A percentile compares a stretch with the other conserved stretches of the same genome.
phyloP scores from a whole-genome alignment of 257 asterid genomes.

The Nicotiana undulata region DNA sequence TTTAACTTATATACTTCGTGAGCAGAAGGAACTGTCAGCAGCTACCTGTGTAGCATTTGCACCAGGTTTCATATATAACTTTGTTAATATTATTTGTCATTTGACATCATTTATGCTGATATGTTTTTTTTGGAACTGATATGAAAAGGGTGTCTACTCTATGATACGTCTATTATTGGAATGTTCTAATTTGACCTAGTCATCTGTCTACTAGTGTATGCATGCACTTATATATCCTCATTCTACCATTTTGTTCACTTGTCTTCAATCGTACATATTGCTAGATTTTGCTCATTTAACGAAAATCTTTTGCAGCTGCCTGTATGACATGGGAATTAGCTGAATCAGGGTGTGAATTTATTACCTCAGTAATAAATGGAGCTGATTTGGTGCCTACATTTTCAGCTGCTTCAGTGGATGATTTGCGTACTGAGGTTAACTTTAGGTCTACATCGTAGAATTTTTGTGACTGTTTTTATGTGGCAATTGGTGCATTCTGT shows the following conservation, averaged over 20 bases:
- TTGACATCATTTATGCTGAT: background rate
- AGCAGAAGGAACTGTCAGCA: slow-evolving; percentile 65
- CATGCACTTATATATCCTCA: background rate
- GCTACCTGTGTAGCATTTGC: slow-evolving; percentile 93
- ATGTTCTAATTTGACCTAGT: background rate
- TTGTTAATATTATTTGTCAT: background rate
- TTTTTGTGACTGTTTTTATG: background rate
- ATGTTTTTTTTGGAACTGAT: background rate
- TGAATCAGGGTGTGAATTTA: slow-evolving; percentile 74
- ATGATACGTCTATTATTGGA: background rate
- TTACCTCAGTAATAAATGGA: slow-evolving; percentile 82
- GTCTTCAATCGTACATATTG: background rate
- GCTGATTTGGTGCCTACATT: slow-evolving; percentile 97
- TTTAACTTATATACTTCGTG: slow-evolving; percentile 78
- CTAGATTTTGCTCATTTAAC: background rate
- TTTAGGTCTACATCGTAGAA: slow-evolving; percentile 1
- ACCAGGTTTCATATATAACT: slow-evolving; percentile 55
- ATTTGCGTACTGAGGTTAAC: slow-evolving; percentile 89
- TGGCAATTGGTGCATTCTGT: background rate
- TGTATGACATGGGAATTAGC: slow-evolving; percentile 99
- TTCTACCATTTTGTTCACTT: background rate
- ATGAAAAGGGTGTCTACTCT: background rate
- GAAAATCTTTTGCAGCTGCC: slow-evolving; percentile 59
- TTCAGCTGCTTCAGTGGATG: slow-evolving; percentile 95
- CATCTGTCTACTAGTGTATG: background rate